phyloP scores from a whole-genome alignment of 2,329 filamentous ascomycete genomes.

The Onygenales sp. region DNA sequence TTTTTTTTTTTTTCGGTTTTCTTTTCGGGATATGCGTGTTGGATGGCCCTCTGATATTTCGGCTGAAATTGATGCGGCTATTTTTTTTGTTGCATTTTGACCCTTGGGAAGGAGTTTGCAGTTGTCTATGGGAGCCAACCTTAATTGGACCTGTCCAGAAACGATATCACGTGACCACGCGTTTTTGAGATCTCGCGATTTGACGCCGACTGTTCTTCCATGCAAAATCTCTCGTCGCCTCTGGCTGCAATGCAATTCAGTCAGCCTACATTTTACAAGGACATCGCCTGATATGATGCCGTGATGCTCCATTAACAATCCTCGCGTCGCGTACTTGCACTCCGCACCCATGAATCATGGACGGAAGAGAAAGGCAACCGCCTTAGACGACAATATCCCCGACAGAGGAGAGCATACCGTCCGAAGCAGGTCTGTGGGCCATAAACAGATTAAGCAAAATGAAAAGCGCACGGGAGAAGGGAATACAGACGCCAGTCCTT shows the following conservation, averaged over 20 bases:
- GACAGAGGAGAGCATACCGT: no score
- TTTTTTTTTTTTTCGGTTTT: conserved; percentile 4
- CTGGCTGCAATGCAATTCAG: not conserved
- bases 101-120: no score
- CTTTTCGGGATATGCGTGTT: not conserved
- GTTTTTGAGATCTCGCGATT: no score
- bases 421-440: no score
- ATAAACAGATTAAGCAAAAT: not conserved
- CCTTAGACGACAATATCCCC: not conserved
- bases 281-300: not conserved
- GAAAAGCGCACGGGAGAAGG: not conserved
- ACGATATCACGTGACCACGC: no score
- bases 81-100: no score
- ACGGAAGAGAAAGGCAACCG: conserved; percentile 10
- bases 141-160: no score
- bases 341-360: not conserved
- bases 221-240: not conserved
- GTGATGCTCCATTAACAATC: not conserved
- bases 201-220: not conserved
- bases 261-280: not conserved
- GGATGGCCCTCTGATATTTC: not conserved
- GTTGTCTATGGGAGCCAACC: no score
- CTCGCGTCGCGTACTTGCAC: not conserved
- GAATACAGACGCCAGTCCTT: not conserved
- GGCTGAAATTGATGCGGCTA: not conserved